Evolutionary conservation across 2,329 filamentous ascomycete genomes (phyloP).

Genomic region (Cordyceps sp.): DNA sequence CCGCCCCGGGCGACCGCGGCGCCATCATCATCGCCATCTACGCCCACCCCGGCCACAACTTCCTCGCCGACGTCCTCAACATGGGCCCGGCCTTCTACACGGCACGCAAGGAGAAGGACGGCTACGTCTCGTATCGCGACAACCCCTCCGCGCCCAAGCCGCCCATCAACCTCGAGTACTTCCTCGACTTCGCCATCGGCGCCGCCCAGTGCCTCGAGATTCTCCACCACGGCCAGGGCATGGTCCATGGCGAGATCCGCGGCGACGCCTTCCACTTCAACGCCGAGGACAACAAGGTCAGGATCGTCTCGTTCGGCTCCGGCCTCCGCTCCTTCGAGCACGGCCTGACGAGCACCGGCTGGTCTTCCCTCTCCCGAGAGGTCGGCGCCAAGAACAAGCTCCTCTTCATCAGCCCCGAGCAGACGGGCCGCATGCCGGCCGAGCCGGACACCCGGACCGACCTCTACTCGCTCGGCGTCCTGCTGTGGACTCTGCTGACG

Average conservation of each 20-base stretch:
- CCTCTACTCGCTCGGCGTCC: constrained; percentile 78
- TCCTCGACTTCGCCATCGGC: constrained; percentile 83
- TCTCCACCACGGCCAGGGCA: constrained; percentile 73
- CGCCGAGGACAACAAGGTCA: constrained; percentile 51
- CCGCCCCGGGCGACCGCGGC: constrained; percentile 50
- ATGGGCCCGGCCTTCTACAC: constrained; percentile 62
- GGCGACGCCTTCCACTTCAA: constrained; percentile 86
- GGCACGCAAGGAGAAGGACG: constrained; percentile 33
- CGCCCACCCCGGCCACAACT: constrained; percentile 59
- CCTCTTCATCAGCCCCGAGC: constrained; percentile 83
- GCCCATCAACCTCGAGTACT: constrained; percentile 54
- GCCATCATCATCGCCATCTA: constrained; percentile 69
- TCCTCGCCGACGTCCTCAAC: constrained; percentile 52
- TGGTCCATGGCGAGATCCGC: constrained; percentile 81
- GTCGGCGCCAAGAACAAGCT: constrained; percentile 78
- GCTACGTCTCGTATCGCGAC: constrained; percentile 26
- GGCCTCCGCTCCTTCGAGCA: constrained; percentile 82
- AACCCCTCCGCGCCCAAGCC: constrained; percentile 30
- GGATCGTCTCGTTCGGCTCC: constrained; percentile 71
- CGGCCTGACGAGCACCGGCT: constrained; percentile 69
- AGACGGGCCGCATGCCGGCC: constrained; percentile 81
- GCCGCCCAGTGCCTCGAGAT: constrained; percentile 75
- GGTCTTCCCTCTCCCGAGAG: constrained; percentile 70
- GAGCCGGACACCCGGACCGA: constrained; percentile 87
- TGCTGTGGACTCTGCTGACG: constrained; percentile 76